phyloP scores from a whole-genome alignment of 768 basidiomycete species.

The Cyathus striatus region DNA sequence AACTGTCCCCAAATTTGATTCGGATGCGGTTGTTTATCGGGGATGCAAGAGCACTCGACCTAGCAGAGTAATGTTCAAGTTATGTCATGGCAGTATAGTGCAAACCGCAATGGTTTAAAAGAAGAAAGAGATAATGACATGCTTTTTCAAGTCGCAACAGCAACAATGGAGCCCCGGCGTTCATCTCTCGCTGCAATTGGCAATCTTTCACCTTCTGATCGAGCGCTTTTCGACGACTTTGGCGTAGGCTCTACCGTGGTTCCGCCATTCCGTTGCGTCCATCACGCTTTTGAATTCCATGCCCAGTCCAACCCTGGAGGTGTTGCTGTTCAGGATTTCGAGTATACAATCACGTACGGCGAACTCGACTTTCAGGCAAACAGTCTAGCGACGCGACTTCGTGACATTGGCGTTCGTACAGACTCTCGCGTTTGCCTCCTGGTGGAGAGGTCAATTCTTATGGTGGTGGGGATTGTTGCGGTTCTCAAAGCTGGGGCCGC shows the following conservation, averaged over 20 bases:
- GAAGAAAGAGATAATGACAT: too few species aligned
- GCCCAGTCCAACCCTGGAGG: constrained; percentile 33
- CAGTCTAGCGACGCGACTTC: constrained; percentile 38
- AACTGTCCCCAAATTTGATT: not conserved
- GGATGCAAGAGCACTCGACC: not conserved
- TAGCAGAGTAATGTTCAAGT: not conserved
- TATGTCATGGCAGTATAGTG: not conserved
- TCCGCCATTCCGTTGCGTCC: constrained; percentile 43
- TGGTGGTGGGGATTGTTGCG: constrained; percentile 49
- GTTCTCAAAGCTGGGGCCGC: constrained; percentile 54
- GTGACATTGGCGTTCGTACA: constrained; percentile 33
- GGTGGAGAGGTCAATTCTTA: constrained; percentile 46
- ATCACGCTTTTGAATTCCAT: constrained; percentile 50
- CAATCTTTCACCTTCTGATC: constrained; percentile 34
- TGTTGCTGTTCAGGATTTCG: constrained; percentile 46
- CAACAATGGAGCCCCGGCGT: constrained; percentile 16
- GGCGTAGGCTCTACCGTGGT: constrained; percentile 33
- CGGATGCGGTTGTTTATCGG: constrained; percentile 4
- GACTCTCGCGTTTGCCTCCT: constrained; percentile 52
- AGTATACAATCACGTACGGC: constrained; percentile 41
- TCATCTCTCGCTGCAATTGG: constrained; percentile 15
- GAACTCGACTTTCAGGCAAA: constrained; percentile 46
- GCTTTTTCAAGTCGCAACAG: too few species aligned
- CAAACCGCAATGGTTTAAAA: not conserved
- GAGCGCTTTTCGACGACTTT: constrained; percentile 37